Percentiles rank a stretch among this genome's conserved stretches.
Evolutionary conservation across 208 protist species (phyloP).

Genomic region (Crithidia mellificae): DNA sequence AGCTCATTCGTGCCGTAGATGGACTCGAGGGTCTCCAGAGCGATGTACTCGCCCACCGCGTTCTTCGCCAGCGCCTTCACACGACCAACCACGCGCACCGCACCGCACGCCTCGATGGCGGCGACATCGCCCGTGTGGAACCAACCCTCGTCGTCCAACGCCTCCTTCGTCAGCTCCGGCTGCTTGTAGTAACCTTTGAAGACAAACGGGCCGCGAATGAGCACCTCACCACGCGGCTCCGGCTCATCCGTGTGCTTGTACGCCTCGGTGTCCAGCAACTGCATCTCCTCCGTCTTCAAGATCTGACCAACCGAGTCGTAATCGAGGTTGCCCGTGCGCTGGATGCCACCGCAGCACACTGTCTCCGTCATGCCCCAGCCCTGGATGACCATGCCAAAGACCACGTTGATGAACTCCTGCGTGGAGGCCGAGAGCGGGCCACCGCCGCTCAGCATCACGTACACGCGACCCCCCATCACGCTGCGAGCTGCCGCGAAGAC

Average conservation of each 20-base stretch:
- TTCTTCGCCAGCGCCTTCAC: conserved; percentile 93
- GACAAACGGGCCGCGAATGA: conserved; percentile 69
- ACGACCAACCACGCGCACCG: conserved; percentile 79
- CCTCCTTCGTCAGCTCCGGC: conserved; percentile 78
- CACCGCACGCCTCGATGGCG: conserved; percentile 52
- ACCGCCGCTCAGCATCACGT: conserved; percentile 78
- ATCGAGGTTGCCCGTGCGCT: conserved; percentile 62
- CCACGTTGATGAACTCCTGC: conserved; percentile 85
- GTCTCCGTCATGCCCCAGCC: conserved; percentile 92
- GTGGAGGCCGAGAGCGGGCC: conserved; percentile 70
- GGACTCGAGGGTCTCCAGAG: conserved; percentile 80
- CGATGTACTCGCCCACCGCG: conserved; percentile 91
- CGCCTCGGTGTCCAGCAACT: conserved; percentile 87
- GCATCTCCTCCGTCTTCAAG: conserved; percentile 80
- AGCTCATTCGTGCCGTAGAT: conserved; percentile 71
- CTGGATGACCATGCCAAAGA: conserved; percentile 81
- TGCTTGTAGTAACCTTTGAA: conserved; percentile 92
- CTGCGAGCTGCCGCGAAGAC: conserved; percentile 61
- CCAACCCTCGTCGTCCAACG: conserved; percentile 77
- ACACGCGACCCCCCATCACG: conserved; percentile 74
- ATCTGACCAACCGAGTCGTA: conserved; percentile 74
- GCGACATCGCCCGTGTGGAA: conserved; percentile 91
- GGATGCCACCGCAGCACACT: conserved; percentile 57
- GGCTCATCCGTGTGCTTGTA: conserved; percentile 79
- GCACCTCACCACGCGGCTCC: conserved; percentile 77